Evolutionary conservation across 441 rosid species (phyloP), one percentile per base, ranked within the genome.

Genomic region (Corymbia calophylla): DNA sequence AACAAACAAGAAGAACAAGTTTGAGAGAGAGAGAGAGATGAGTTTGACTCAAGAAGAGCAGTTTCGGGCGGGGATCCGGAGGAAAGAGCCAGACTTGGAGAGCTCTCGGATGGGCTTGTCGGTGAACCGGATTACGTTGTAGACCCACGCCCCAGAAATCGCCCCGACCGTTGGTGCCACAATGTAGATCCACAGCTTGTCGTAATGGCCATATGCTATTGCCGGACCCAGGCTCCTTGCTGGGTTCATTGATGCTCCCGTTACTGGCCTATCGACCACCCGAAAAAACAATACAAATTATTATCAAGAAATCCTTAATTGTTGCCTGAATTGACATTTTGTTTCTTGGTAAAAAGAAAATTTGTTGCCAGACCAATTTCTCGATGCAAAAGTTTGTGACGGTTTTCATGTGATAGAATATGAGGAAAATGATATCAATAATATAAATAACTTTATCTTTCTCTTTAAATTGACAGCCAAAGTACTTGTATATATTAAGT

Each of bases 221-320:
- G 54, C 86, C 68, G 89, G 86, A 49, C 70, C 89, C 18, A 73
- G 15, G 85, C 86, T 88, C 64, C 70, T 88, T 27, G 89, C 89
- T 39, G 89, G 89, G 64, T 88, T 88, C 86, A 88, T 88, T 11
- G 89, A 88, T 54, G 66, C 89, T 47, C 70, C 86, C 32, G 86
- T 68, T 51, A 70, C 12, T 8, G 89, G 35, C 29, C 89, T 73
- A 60, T 21, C 14, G 8, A 48, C 51, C 47, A 35, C 47, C 47
- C 86, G 6, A 60, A 35, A 35, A 14, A 48, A 17, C 8, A 27
- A 31, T 7, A 23, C 12, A 62, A 16, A 21, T 35, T 17, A 47
- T 49, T 55, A 25, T 48, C n/a, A 60, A 15, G 31, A 60, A 56
- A 60, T 60, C 66, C 66, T 60, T 60, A 60, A 60, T 60, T 27